Evolutionary conservation across 805 yeast species (phyloP), one percentile per base, ranked within the genome.

Genomic region (Starmera pachycereana): DNA sequence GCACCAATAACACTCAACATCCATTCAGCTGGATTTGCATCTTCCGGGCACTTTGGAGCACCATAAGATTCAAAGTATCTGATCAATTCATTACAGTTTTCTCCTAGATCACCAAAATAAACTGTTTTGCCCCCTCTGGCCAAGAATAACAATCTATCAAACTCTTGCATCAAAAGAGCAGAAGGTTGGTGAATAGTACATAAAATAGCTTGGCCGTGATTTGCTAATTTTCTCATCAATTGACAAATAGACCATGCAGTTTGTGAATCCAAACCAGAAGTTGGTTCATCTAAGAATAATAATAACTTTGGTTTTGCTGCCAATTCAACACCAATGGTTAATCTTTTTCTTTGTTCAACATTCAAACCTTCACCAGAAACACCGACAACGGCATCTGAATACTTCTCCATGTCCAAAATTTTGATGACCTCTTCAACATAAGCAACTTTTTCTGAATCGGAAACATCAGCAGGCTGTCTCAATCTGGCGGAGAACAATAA

Each of bases 131-230:
- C 90, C 53, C 89, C 89, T 40, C 62, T 69, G 39, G 77, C 78
- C 56, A 82, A 65, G 51, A 83, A 76, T 46, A 83, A 64, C 49
- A 85, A 66, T 51, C 88, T 72, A 55, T 86, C 95, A 55, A 86
- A 84, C 52, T 80, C 85, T 54, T 82, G 73, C 62, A 84, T 68
- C 54, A 84, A 65, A 43, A 81, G 68, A 40, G 94, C 89, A 8
- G 92, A 83, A 53, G 95, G 94, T 61, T 83, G 94, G 61, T 83
- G 92, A 49, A 83, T 83, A 25, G 94, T 83, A 66, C 82, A 76
- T 55, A 76, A 61, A 53, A 76, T 75, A 33, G 81, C 81, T 56
- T 76, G 81, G 33, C 81, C 81, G 48, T 70, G 71, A 48, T 69
- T 62, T 6, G 81, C 78, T 44, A 76, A 58, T 48, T 73, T 73